A percentile compares a stretch with the other conserved stretches of the same genome.
These are phyloP conservation scores for Metschnikowia chrysomelidarum DNA, from an alignment of 805 yeast species.

Conservation along the genomic window DNA sequence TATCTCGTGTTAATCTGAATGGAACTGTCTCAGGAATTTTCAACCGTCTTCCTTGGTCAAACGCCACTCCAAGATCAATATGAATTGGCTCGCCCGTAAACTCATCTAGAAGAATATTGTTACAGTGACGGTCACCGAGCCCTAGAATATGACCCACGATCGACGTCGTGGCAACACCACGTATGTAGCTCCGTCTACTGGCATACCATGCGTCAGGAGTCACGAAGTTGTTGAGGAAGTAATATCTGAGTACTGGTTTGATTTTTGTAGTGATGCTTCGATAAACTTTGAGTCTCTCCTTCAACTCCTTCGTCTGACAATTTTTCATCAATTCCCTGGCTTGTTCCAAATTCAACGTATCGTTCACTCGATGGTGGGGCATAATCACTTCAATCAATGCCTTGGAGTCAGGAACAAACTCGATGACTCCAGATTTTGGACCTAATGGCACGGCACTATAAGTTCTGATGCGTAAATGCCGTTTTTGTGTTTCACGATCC, in stretches of 20 bases:
- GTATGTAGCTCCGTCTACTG: constrained; percentile 61
- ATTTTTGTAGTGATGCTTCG: constrained; percentile 47
- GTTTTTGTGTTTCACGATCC: constrained; percentile 53
- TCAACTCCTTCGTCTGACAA: constrained; percentile 45
- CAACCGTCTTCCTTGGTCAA: constrained; percentile 85
- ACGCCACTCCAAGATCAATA: constrained; percentile 94
- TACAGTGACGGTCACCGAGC: constrained; percentile 92
- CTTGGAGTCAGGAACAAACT: constrained; percentile 76
- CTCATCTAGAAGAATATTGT: constrained; percentile 80
- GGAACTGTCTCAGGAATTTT: constrained; percentile 94
- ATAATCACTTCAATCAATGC: constrained; percentile 68
- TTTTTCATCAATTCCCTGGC: constrained; percentile 67
- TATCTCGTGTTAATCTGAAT: constrained; percentile 83
- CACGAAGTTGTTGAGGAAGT: constrained; percentile 64
- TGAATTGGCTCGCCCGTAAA: constrained; percentile 91
- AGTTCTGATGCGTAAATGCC: constrained; percentile 69
- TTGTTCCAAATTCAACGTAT: constrained; percentile 46
- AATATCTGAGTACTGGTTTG: constrained; percentile 66
- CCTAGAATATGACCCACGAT: constrained; percentile 89
- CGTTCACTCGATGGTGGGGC: constrained; percentile 56
- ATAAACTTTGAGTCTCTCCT: constrained; percentile 47
- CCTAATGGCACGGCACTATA: constrained; percentile 91
- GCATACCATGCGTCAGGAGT: constrained; percentile 74
- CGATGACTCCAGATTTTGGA: constrained; percentile 82
- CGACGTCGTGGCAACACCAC: constrained; percentile 81